Evolutionary conservation across 305 asterid species (phyloP).

Genomic region (Ilex paraguariensis): DNA sequence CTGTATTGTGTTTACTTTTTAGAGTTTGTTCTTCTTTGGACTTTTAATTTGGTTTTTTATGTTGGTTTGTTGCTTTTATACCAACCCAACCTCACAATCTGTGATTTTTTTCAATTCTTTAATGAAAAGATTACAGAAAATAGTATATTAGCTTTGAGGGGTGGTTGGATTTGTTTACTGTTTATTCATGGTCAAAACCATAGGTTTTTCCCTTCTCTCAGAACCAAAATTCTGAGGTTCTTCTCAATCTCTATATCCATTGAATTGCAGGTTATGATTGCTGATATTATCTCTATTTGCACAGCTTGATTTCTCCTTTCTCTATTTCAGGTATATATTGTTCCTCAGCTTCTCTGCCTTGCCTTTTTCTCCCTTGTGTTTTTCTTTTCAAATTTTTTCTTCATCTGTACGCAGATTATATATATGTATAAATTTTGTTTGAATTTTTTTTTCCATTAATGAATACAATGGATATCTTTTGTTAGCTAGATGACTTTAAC

Average conservation of each 20-base stretch:
- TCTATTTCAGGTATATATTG: conserved; percentile 6
- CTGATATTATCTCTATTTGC: conserved; percentile 28
- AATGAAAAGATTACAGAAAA: conserved; percentile 16
- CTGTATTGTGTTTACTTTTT: conserved; percentile 11
- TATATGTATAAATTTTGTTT: not conserved
- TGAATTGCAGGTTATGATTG: conserved; percentile 20
- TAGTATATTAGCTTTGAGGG: conserved; percentile 4
- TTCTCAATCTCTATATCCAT: conserved; percentile 14
- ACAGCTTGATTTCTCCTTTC: conserved; percentile 15
- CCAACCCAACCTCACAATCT: conserved; percentile 28
- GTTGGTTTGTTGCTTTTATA: conserved; percentile 30
- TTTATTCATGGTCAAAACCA: conserved; percentile 27
- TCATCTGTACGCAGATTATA: not conserved
- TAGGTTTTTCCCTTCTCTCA: conserved; percentile 13
- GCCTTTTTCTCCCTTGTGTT: not conserved
- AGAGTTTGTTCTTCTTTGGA: conserved; percentile 17
- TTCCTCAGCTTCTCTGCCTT: conserved; percentile 4
- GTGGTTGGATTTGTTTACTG: conserved; percentile 7
- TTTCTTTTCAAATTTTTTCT: not conserved
- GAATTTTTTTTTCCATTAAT: too few species aligned
- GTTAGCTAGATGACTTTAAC: too few species aligned
- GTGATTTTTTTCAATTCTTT: conserved; percentile 9
- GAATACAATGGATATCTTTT: too few species aligned
- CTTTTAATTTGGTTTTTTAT: conserved; percentile 18
- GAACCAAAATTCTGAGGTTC: conserved; percentile 17